Evolutionary conservation across 108 stramenopile species (phyloP), one percentile per base, ranked within the genome.

Genomic region (Epithemia pelagica): DNA sequence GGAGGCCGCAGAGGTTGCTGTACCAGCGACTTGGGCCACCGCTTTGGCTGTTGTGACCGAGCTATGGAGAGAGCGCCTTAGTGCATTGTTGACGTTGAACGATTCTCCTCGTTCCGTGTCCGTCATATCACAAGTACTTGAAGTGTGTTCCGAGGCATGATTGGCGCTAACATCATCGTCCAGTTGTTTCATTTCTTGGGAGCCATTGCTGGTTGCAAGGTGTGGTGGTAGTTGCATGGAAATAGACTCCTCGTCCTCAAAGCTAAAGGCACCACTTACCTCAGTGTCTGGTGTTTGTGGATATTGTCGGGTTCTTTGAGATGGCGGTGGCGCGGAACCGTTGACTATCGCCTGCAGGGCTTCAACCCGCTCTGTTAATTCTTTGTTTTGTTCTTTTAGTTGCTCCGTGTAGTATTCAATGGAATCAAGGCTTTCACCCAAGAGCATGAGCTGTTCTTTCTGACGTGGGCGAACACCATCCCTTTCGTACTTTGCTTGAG

Each of bases 301-400:
- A 15, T 46, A 15, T 15, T 15, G 10, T 46, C 15, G 10, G 15
- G 37, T 5, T 10, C 10, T 10, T 46, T 46, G 37, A 10, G 37
- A 5, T 10, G 37, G 5, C 5, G 5, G 10, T 46, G 15, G 15
- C 15, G 5, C 10, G 5, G 37, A 5, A 15, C 37, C 37, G 15
- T 15, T 46, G 37, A 46, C 37, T 10, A 46, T 46, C 5, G 37
- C 37, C 32, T 58, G 55, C 20, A 68, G 15, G 10, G 27, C n/a
- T 27, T 59, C 58, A 59, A 68, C 32, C 1, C 57, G 58, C 22
- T 22, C 1, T 30, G 18, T 32, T 15, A 78, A 71, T 3, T 75
- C 71, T 8, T 18, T 23, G 58, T 79, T 79, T 55, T 75, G 60
- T 26, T 67, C 33, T 2, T 59, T 64, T 1, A 79, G 61, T 29